Conservation (phyloP, 2,329 filamentous ascomycete species). For the Cladosporium sp. region DNA sequence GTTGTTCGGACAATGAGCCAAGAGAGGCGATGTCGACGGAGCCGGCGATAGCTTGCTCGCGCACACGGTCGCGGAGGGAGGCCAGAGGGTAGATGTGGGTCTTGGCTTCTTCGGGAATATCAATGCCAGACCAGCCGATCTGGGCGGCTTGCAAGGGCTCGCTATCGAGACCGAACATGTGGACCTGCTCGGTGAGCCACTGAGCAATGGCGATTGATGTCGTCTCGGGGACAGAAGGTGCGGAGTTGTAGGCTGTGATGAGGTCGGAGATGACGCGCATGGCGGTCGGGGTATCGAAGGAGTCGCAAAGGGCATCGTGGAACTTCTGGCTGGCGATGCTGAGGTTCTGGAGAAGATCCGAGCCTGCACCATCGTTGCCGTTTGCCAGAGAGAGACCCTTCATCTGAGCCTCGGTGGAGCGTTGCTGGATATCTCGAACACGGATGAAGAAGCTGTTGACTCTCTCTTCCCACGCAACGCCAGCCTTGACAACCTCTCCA, state of each 20-base stretch:
- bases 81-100: constrained; percentile 58
- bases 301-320: constrained; percentile 68
- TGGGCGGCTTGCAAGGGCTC: constrained; percentile 39
- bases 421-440: constrained; percentile 44
- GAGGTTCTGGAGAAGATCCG: constrained; percentile 42
- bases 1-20: constrained; percentile 22
- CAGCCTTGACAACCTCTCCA: constrained; percentile 69
- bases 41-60: constrained; percentile 50
- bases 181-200: constrained; percentile 79
- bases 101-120: constrained; percentile 56
- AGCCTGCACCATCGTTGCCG: constrained; percentile 28
- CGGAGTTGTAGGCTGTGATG: constrained; percentile 69
- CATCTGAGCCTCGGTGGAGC: constrained; percentile 8
- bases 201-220: constrained; percentile 56
- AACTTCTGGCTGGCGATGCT: constrained; percentile 53
- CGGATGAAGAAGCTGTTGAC: constrained; percentile 67
- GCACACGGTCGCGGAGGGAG: constrained; percentile 53
- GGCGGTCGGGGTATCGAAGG: constrained; percentile 77
- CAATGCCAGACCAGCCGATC: constrained; percentile 62
- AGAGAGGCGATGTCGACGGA: constrained; percentile 33
- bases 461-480: constrained; percentile 73
- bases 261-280: constrained; percentile 75
- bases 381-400: constrained; percentile 13
- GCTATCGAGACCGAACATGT: constrained; percentile 75
- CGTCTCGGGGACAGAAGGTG: constrained; percentile 41